These are phyloP conservation scores for Ramaria sp. DNA, from an alignment of 768 basidiomycete genomes.

Conservation along the genomic window DNA sequence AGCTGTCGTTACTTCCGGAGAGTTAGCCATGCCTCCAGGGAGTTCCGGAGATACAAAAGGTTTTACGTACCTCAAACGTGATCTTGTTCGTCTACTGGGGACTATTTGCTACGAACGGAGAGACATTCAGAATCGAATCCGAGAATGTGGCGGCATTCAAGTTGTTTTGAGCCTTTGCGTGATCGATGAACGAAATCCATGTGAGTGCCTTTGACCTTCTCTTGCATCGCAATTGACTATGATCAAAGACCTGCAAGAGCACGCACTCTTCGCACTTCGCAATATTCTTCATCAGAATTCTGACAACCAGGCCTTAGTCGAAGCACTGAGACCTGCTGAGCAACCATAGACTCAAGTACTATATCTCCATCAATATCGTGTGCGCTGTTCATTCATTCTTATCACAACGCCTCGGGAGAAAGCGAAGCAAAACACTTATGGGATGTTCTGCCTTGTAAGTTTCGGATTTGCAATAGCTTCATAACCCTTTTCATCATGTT, in stretches of 20 bases:
- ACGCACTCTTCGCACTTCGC: constrained; percentile 76
- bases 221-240: neutral
- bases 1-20: constrained; percentile 26
- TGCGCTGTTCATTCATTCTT: too few species aligned
- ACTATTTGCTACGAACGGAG: constrained; percentile 55
- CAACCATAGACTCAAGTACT: neutral
- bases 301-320: constrained; percentile 73
- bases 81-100: constrained; percentile 82
- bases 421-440: too few species aligned
- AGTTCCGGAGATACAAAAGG: constrained; percentile 33
- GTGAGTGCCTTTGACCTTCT: constrained; percentile 37
- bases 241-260: constrained; percentile 71
- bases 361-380: too few species aligned
- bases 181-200: constrained; percentile 84
- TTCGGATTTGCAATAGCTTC: constrained; percentile 4
- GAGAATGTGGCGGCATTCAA: constrained; percentile 62
- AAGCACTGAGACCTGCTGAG: constrained; percentile 48
- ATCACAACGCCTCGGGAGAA: too few species aligned
- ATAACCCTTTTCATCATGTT: constrained; percentile 18
- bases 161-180: constrained; percentile 84
- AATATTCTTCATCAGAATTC: constrained; percentile 67
- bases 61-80: constrained; percentile 78
- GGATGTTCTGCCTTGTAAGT: too few species aligned
- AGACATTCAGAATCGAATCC: constrained; percentile 63
- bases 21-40: neutral